Base-by-base conservation (phyloP, 352 stramenopile species). In the Globisporangium irregulare region DNA sequence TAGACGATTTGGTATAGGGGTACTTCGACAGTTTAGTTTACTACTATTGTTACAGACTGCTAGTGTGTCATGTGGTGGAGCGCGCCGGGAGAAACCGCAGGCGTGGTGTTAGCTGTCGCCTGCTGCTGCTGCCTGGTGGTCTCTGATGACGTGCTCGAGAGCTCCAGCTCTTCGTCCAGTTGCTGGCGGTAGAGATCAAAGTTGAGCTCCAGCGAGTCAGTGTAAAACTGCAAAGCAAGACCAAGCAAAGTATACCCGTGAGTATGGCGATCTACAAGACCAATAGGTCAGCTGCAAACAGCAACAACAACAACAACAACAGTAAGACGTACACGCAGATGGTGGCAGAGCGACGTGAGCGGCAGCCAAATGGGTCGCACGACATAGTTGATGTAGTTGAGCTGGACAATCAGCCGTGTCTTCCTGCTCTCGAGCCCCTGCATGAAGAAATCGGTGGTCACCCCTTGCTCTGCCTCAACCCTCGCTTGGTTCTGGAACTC, bases 321-420 rank as follows among this genome's bases (percentile, higher is more conserved):
- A 25, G 18, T 20, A 25, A 43, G 2, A 72, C 75, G 58, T 66
- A 91, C 82, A 22, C 82, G 80, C 25, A 91, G 68, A 29, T 87
- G 73, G 41, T 84, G 77, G 43, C 78, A 87, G 22, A 91, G 79
- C 51, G 78, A 81, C 27, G 75, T 81, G 15, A 89, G 72, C n/a
- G 80, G 79, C 22, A 86, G 71, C 81, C 83, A 93, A 66, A 94
- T 88, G 22, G 87, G 87, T 5, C 82, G 76, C 22, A 89, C 74
- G 25, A 94, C 81, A 71, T 90, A 94, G 70, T 89, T 87, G 69
- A 90, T 86, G 59, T 91, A 87, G 73, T 85, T 87, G 51, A 90
- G 73, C 63, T 93, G 83, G 32, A 91, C 81, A 9, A 76, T 88
- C 22, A 90, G 72, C 27, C 85, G 74, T 46, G 78, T 77, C 34